Evolutionary conservation across 208 protist genomes (phyloP).

Genomic region (Leishmania gerbilli): DNA sequence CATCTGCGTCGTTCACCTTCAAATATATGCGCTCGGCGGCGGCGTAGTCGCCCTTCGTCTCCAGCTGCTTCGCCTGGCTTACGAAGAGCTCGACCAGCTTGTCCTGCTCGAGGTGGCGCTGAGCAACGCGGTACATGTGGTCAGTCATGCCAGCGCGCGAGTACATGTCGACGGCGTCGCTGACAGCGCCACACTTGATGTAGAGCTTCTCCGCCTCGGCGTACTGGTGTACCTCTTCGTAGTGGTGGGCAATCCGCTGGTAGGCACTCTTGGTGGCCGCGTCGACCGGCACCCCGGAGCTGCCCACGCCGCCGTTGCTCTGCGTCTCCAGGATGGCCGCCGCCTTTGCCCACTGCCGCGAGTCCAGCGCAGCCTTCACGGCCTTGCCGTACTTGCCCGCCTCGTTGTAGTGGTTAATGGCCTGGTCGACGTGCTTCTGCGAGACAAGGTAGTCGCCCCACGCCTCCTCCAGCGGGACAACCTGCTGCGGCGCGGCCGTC

Average conservation of each 20-base stretch:
- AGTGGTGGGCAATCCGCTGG: constrained; percentile 93
- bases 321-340: constrained; percentile 82
- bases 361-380: constrained; percentile 95
- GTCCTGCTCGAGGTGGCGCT: constrained; percentile 89
- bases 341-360: constrained; percentile 95
- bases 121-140: constrained; percentile 93
- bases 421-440: constrained; percentile 95
- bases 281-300: constrained; percentile 23
- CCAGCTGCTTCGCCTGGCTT: constrained; percentile 93
- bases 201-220: constrained; percentile 95
- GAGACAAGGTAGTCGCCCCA: constrained; percentile 97
- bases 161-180: constrained; percentile 97
- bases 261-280: constrained; percentile 76
- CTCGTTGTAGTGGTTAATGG: constrained; percentile 98
- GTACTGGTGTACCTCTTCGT: constrained; percentile 92
- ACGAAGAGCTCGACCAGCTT: constrained; percentile 94
- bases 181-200: constrained; percentile 84
- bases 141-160: constrained; percentile 92
- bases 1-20: constrained; percentile 96
- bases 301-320: constrained; percentile 40
- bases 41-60: constrained; percentile 92
- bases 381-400: constrained; percentile 94
- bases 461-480: constrained; percentile 90
- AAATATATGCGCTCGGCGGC: constrained; percentile 97
- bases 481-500: constrained; percentile 71